These are phyloP conservation scores for Cephalotrichum gorgonifer DNA, from an alignment of 2,329 filamentous ascomycete genomes.

Conservation along the genomic window DNA sequence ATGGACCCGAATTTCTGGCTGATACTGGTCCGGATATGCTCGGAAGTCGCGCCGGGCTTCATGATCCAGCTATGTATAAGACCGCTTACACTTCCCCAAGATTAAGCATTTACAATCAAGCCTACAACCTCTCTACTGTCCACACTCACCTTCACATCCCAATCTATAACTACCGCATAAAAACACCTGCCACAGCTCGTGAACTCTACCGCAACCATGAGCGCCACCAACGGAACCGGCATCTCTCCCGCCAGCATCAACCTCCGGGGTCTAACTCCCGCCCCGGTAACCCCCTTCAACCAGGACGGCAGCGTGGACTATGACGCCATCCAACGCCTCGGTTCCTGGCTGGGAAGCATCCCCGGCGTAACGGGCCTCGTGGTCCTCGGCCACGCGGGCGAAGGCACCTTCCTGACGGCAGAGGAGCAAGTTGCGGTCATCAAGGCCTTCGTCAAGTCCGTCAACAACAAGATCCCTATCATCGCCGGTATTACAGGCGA, in stretches of 20 bases:
- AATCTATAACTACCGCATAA: background rate
- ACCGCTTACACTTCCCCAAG: background rate
- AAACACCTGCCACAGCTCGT: background rate
- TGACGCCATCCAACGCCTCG: slow-evolving; percentile 39
- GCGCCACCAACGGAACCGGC: slow-evolving; percentile 10
- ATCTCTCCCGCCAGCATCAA: slow-evolving; percentile 21
- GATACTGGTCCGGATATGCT: background rate
- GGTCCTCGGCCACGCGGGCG: slow-evolving; percentile 42
- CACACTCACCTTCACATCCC: background rate
- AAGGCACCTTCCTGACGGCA: slow-evolving; percentile 40
- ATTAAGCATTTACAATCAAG: background rate
- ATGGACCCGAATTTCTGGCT: background rate
- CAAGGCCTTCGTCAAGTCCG: slow-evolving; percentile 40
- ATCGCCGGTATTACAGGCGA: slow-evolving; percentile 43
- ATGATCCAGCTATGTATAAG: background rate
- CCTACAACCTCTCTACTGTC: background rate
- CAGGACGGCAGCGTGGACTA: slow-evolving; percentile 37
- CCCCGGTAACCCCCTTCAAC: slow-evolving; percentile 41
- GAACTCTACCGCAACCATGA: background rate
- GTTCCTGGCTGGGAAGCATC: slow-evolving; percentile 41
- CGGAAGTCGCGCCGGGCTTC: background rate
- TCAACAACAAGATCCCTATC: slow-evolving; percentile 36
- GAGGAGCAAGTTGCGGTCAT: slow-evolving; percentile 38
- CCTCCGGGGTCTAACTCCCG: slow-evolving; percentile 37
- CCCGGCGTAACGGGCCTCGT: slow-evolving; percentile 40